Base-by-base conservation (phyloP, 106 monocot genomes). In the Xerophyta viscosa region DNA sequence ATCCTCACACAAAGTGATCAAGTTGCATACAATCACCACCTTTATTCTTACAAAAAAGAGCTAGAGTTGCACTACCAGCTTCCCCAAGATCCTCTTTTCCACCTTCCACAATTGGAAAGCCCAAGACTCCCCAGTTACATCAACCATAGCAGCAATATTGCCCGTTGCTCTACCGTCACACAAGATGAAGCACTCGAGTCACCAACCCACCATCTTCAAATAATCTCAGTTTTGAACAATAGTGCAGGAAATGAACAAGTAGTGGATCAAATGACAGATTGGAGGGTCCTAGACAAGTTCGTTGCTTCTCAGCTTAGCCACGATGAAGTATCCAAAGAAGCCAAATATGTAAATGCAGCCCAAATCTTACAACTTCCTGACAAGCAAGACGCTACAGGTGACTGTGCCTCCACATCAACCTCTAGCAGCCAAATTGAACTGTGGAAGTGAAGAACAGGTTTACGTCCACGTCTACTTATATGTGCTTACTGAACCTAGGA, bases 211-310 rank as follows among this genome's bases (percentile, higher is more conserved):
- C 69, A 62, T 24, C 56, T 48, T 44, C 63, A 55, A 8, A 29
- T 49, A 20, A 52, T 59, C 31, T 59, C 60, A 9, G 7, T 50
- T 5, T 27, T 57, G 19, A 13, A 33, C 8, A 66, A 20, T 14
- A 48, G 17, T 48, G 23, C 7, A 24, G 31, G 41, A 6, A 5
- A 9, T 17, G 47, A 61, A 31, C 61, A 61, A 61, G 28, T 36
- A 2, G 37, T 58, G 13, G 62, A 71, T 6, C 62, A 63, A 23
- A 62, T 71, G 22, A 71, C 64, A 24, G 81, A 81, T 61, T 81
- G 81, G 81, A 71, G 81, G 55, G 68, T 68, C 3, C 60, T 81
- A 0, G 81, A 81, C 49, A 76, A 72, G 68, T 68, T 81, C 18
- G 76, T 76, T 13, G 81, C 76, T 0, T 71, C 81, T 29, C 81